Evolutionary conservation across 2,329 filamentous ascomycete genomes (phyloP), one percentile per base, ranked within the genome.

Genomic region (Thelonectria rubi): DNA sequence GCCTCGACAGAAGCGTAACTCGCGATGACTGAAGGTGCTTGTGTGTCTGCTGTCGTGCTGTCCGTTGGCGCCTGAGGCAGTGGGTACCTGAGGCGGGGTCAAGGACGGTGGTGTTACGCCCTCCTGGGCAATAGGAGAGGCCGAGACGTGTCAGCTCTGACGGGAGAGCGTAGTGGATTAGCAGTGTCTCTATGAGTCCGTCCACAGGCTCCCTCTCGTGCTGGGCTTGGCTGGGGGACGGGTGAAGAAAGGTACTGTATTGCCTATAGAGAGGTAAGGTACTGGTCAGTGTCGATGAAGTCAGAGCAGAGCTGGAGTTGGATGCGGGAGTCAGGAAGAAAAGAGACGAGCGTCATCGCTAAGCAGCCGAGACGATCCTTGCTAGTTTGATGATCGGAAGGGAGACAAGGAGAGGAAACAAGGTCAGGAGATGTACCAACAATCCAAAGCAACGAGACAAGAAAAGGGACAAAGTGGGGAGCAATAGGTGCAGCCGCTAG

Each of bases 351-450:
- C 45, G 37, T 47, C 21, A 24, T 51, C 34, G 42, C 58, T 18
- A 37, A 50, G 39, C 62, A 58, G 50, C 45, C 58, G 43, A 57
- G 47, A 43, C 37, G 24, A 56, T 45, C 46, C 56, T 64, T 58
- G 58, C 57, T 61, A 43, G 45, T 45, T 50, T 43, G 54, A 50
- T 21, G 46, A 46, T 46, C 49, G 42, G 54, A 56, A 42, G 53
- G 52, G 49, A 42, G 49, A 24, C 45, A 30, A 52, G 51, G 32
- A 55, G 55, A 39, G 63, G 58, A 49, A 56, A 59, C 58, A 57
- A 47, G 43, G 54, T 64, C 26, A 58, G 32, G 59, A 59, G 47
- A 51, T 26, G 39, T 37, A 70, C 63, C 50, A 65, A 71, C 64
- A 69, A 43, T 37, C 15, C 57, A 55, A 56, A 58, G 55, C 55